Conservation (phyloP, 2,329 filamentous ascomycete genomes). For the Akanthomyces lecanii region DNA sequence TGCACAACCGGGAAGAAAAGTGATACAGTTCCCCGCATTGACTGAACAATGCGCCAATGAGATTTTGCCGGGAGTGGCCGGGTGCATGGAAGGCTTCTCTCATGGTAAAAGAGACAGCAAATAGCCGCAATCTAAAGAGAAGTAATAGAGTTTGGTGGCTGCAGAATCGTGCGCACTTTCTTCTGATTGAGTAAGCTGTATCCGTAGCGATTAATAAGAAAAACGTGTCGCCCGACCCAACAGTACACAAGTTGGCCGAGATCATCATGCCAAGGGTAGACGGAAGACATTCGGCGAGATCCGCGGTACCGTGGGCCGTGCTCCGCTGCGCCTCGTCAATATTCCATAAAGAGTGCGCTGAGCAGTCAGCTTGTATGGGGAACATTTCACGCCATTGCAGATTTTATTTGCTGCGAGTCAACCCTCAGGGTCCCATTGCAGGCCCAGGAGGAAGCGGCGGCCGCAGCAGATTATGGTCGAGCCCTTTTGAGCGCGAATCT, state of each 20-base stretch:
- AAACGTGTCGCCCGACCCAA: neutral
- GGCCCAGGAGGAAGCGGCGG: neutral
- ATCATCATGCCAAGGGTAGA: neutral
- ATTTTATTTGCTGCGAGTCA: neutral
- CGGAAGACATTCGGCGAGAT: neutral
- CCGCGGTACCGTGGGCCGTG: neutral
- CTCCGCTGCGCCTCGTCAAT: neutral
- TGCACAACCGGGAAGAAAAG: neutral
- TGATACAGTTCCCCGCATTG: neutral
- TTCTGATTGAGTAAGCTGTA: no score
- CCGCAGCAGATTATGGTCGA: neutral
- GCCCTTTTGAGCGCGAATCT: neutral
- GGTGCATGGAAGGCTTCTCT: neutral
- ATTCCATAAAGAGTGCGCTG: neutral
- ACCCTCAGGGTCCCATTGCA: constrained; percentile 1
- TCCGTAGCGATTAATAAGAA: no score
- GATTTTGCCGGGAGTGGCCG: neutral
- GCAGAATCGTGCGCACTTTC: neutral
- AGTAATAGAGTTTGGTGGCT: constrained; percentile 2
- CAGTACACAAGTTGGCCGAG: neutral
- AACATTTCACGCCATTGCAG: neutral
- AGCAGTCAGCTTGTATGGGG: neutral
- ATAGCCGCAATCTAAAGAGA: neutral
- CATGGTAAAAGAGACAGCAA: neutral
- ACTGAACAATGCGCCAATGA: neutral